Base-by-base conservation (phyloP, 2,329 filamentous ascomycete species). In the Trichothecium sympodiale region DNA sequence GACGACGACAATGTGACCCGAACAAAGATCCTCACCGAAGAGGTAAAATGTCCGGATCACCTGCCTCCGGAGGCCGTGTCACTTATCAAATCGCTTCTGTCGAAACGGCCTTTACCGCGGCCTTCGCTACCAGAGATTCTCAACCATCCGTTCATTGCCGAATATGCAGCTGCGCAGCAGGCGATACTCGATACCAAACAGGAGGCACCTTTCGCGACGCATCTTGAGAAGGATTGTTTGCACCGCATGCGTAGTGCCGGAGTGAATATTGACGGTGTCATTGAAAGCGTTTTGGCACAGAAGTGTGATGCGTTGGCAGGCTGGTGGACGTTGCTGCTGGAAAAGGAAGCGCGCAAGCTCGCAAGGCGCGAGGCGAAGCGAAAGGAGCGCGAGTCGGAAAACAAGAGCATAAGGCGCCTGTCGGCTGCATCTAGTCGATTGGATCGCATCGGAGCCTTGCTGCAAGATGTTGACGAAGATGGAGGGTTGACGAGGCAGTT, bases 251-350 rank as follows among this genome's bases (percentile, higher is more conserved):
- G 84, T 40, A 84, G 83, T 45, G 87, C 91, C 5, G 91, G 91
- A 0, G 87, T 96, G 17, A 84, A 96, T 50, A 91, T 94, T 39
- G 91, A 98, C 53, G 74, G 82, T 41, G 85, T 98, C 7, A 89
- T 96, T 43, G 89, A 96, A 54, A 93, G 91, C 48, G 91, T 98
- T 3, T 60, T 94, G 26, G 77, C 87, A 4, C 86, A 94, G 54
- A 74, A 85, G 44, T 96, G 91, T 52, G 89, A 98, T 58, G 74
- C 81, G 5, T 64, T 98, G 33, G 85, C 87, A 34, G 91, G 91
- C 5, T 98, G 91, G 91, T 98, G 91, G 91, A 83, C 85, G 3
- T 60, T 98, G 18, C 62, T 98, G 28, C 77, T 96, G 8, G 91
- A 96, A 52, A 98, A 96, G 55, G 91, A 98, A 53, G 77, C 87